These are phyloP conservation scores for Aspergillus avenaceus DNA, from an alignment of 495 filamentous ascomycete species.

Conservation along the genomic window DNA sequence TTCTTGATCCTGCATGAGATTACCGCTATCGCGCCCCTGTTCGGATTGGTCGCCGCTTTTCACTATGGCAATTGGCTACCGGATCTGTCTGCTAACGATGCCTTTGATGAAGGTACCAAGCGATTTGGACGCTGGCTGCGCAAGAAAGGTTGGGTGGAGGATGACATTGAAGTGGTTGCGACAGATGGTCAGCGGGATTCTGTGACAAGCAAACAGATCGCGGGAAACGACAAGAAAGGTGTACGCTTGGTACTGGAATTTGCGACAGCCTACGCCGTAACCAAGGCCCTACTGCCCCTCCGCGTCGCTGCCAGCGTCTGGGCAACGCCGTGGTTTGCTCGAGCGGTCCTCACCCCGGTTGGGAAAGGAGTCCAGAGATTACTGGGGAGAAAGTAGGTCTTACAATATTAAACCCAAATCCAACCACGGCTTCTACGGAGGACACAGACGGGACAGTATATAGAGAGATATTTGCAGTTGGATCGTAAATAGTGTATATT, in stretches of 20 bases:
- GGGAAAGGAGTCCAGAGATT: constrained; percentile 31
- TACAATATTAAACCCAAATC: no score
- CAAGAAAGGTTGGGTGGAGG: constrained; percentile 59
- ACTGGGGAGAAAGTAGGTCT: constrained; percentile 28
- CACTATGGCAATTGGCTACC: constrained; percentile 69
- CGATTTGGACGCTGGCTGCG: constrained; percentile 56
- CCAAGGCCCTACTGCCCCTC: constrained; percentile 75
- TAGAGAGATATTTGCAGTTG: background rate
- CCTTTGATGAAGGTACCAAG: constrained; percentile 49
- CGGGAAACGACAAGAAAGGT: constrained; percentile 21
- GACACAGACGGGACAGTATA: background rate
- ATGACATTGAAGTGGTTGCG: constrained; percentile 32
- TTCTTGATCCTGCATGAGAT: constrained; percentile 91
- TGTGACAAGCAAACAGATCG: background rate
- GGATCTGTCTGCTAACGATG: constrained; percentile 45
- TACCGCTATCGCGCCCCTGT: constrained; percentile 76
- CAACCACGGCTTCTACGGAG: no score
- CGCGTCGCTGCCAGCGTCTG: constrained; percentile 74
- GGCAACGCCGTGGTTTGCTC: constrained; percentile 94
- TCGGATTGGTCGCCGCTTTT: constrained; percentile 71
- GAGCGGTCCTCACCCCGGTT: constrained; percentile 51
- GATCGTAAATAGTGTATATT: constrained; percentile 12
- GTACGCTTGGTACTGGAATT: constrained; percentile 61
- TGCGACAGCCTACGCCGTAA: constrained; percentile 83
- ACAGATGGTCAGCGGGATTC: constrained; percentile 2